phyloP scores from a whole-genome alignment of 768 basidiomycete genomes.

The Phanerochaete carnosa region DNA sequence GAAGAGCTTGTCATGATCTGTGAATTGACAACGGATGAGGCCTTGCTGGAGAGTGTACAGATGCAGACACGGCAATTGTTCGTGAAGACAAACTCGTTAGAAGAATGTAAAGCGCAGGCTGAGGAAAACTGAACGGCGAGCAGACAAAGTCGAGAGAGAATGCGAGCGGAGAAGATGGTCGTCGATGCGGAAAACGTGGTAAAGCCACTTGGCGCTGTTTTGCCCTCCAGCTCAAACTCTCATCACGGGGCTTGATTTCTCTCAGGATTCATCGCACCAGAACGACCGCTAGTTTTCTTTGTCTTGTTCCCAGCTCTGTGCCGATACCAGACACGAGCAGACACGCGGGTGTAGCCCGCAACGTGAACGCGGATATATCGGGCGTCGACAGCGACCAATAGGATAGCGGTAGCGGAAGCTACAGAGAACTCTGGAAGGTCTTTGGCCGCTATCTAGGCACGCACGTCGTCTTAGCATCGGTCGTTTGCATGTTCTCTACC shows the following conservation, averaged over 20 bases:
- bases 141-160: conserved; percentile 11
- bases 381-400: neutral
- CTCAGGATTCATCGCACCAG: conserved; percentile 1
- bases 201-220: conserved; percentile 5
- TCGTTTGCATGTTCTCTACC: neutral
- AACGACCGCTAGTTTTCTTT: neutral
- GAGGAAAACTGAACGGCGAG: conserved; percentile 11
- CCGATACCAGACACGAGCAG: neutral
- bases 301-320: neutral
- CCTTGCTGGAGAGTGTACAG: conserved; percentile 17
- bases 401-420: neutral
- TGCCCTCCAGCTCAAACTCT: conserved; percentile 2
- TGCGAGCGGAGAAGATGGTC: conserved; percentile 24
- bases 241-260: conserved; percentile 6
- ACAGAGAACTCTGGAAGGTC: neutral
- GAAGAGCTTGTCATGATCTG: conserved; percentile 74
- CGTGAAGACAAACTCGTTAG: conserved; percentile 17
- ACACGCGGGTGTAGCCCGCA: neutral
- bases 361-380: neutral
- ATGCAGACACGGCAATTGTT: conserved; percentile 9
- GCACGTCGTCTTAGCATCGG: neutral
- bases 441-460: neutral
- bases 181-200: conserved; percentile 25
- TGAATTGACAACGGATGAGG: conserved; percentile 12
- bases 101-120: conserved; percentile 6